Evolutionary conservation across 768 basidiomycete species (phyloP).

Genomic region (Lactarius vividus): DNA sequence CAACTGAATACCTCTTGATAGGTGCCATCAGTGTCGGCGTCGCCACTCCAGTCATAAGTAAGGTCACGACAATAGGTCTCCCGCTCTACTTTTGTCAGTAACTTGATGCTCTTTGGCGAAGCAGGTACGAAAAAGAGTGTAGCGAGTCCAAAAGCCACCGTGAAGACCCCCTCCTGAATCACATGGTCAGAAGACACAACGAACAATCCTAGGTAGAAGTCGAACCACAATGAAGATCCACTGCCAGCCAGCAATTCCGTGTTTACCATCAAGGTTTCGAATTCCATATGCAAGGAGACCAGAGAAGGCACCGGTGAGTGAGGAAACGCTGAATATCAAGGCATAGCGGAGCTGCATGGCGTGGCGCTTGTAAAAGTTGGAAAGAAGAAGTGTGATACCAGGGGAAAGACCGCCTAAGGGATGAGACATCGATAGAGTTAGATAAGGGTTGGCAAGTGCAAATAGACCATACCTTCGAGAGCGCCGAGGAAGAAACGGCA

Average conservation of each 20-base stretch:
- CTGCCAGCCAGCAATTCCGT: conserved; percentile 55
- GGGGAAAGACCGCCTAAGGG: conserved; percentile 44
- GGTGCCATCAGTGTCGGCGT: conserved; percentile 41
- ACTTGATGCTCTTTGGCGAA: conserved; percentile 44
- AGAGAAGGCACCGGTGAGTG: conserved; percentile 56
- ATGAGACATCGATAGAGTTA: not conserved
- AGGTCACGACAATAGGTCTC: conserved; percentile 37
- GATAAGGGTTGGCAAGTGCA: not conserved
- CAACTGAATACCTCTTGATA: conserved; percentile 50
- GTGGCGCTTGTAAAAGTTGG: conserved; percentile 32
- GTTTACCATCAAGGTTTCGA: conserved; percentile 50
- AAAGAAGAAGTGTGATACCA: conserved; percentile 31
- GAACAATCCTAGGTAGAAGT: not conserved
- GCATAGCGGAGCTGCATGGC: conserved; percentile 35
- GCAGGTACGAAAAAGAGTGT: conserved; percentile 51
- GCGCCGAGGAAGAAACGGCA: conserved; percentile 51
- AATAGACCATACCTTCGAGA: conserved; percentile 46
- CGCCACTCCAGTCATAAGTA: conserved; percentile 30
- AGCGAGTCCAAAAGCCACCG: conserved; percentile 51
- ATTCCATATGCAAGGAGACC: conserved; percentile 63
- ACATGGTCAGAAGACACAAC: not conserved
- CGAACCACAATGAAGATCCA: conserved; percentile 63
- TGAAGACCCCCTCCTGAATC: conserved; percentile 56
- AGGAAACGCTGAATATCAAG: conserved; percentile 43
- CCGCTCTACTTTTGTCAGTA: conserved; percentile 51